Percentiles rank a stretch among this genome's conserved stretches.
Evolutionary conservation across 371 early-diverging fungal genomes (phyloP).

Genomic region (Lichtheimia hyalospora): DNA sequence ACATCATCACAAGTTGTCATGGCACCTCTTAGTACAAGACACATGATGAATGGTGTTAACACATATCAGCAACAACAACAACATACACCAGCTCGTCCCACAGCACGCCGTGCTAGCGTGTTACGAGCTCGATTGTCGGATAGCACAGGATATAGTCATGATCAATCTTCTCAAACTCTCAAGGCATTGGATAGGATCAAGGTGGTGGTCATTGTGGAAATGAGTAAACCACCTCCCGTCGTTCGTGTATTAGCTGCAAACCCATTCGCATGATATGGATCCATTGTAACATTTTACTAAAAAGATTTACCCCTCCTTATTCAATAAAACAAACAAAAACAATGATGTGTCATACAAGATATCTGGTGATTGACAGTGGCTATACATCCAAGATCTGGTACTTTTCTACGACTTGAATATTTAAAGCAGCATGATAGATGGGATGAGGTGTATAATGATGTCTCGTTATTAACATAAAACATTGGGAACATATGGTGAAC

Average conservation of each 20-base stretch:
- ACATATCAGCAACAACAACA: not conserved
- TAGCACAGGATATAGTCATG: slow-evolving; percentile 38
- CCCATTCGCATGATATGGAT: slow-evolving; percentile 39
- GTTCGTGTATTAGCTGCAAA: slow-evolving; percentile 66
- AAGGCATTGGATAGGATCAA: slow-evolving; percentile 60
- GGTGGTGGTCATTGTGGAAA: slow-evolving; percentile 65
- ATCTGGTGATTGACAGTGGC: no score
- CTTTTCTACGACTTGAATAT: no score
- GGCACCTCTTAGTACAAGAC: not conserved
- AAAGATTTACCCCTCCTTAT: no score
- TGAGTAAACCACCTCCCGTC: slow-evolving; percentile 68
- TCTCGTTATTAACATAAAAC: no score
- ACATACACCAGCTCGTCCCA: not conserved
- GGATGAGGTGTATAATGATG: no score
- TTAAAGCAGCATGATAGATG: no score
- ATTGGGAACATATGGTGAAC: no score
- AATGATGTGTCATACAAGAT: no score
- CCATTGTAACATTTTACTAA: no score
- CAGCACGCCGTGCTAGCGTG: slow-evolving; percentile 28
- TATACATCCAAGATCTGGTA: no score
- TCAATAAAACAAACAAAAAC: no score
- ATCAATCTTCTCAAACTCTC: slow-evolving; percentile 59
- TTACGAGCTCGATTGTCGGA: slow-evolving; percentile 36
- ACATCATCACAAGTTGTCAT: not conserved
- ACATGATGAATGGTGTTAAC: not conserved